These are phyloP conservation scores for Silene conica DNA, from an alignment of 148 eudicot species.

Conservation along the genomic window DNA sequence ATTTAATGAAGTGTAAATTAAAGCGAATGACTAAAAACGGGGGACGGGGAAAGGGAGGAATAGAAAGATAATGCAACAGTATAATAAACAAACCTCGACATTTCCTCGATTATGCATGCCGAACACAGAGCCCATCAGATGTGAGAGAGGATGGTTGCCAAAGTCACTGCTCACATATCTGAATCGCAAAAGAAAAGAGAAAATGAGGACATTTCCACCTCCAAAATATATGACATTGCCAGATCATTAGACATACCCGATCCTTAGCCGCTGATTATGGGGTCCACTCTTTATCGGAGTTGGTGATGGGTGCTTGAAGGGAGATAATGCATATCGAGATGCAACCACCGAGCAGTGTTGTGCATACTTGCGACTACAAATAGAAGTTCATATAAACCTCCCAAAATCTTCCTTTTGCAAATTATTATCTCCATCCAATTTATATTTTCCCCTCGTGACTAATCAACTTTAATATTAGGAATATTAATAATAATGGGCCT, in stretches of 20 bases:
- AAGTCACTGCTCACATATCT: slow-evolving; percentile 98
- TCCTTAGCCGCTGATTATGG: slow-evolving; percentile 59
- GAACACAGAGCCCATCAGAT: slow-evolving; percentile 98
- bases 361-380: slow-evolving; percentile 81
- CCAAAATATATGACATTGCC: not conserved
- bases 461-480: too few species aligned
- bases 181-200: slow-evolving; percentile 17
- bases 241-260: slow-evolving; percentile 57
- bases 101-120: slow-evolving; percentile 86
- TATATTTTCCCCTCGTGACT: too few species aligned
- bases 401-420: too few species aligned
- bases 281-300: slow-evolving; percentile 55
- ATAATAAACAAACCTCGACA: slow-evolving; percentile 56
- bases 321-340: slow-evolving; percentile 65
- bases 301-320: slow-evolving; percentile 77
- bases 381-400: slow-evolving; percentile 12
- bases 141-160: slow-evolving; percentile 93
- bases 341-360: slow-evolving; percentile 83
- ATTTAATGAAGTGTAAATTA: too few species aligned
- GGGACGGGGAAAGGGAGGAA: not conserved
- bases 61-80: not conserved
- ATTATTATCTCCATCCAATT: too few species aligned
- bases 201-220: not conserved
- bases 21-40: too few species aligned
- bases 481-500: too few species aligned